A percentile compares a stretch with the other conserved stretches of the same genome.
phyloP scores from a whole-genome alignment of 257 asterid species.

The Leptodermis oblonga region DNA sequence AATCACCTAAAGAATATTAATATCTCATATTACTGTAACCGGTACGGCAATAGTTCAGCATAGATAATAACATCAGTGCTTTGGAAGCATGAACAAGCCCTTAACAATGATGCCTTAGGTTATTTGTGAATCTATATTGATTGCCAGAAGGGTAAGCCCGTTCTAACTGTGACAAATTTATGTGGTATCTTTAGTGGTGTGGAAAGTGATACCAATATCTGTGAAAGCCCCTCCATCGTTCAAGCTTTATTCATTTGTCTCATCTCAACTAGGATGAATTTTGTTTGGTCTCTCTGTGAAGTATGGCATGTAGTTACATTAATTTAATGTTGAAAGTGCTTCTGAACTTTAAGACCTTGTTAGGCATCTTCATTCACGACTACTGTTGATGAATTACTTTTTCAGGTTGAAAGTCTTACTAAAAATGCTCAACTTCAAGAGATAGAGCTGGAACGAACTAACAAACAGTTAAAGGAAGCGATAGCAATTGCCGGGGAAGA shows the following conservation, averaged over 20 bases:
- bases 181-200: neutral
- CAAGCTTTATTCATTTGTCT: neutral
- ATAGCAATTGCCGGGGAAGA: constrained; percentile 85
- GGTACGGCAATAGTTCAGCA: neutral
- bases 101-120: constrained; percentile 16
- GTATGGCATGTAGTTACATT: neutral
- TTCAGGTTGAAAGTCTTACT: constrained; percentile 70
- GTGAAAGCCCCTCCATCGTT: neutral
- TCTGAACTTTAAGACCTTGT: constrained; percentile 2
- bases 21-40: neutral
- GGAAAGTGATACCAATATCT: neutral
- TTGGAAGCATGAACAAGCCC: neutral
- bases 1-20: neutral
- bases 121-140: constrained; percentile 1
- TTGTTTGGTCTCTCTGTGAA: neutral
- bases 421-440: constrained; percentile 81
- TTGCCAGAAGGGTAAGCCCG: neutral
- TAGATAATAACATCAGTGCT: neutral
- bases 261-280: neutral
- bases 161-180: neutral
- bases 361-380: neutral
- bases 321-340: neutral
- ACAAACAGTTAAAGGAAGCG: constrained; percentile 82
- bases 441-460: constrained; percentile 67
- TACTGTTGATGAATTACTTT: constrained; percentile 19